Conservation (phyloP, 139 green algal species). For the Chlamydomonas eustigma region DNA sequence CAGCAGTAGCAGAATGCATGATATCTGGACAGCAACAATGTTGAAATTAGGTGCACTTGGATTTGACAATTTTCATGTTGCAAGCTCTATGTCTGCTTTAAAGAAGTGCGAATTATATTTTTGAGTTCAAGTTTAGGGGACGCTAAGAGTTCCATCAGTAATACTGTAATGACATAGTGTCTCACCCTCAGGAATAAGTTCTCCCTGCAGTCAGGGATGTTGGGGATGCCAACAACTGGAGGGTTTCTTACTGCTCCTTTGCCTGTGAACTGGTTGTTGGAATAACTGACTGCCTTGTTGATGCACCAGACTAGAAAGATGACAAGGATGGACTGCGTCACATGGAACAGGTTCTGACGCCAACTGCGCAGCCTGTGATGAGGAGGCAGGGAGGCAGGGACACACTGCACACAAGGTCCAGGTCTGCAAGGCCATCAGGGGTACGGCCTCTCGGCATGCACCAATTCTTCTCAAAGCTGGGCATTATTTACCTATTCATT, state of each 20-base stretch:
- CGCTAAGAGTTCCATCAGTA: too few species aligned
- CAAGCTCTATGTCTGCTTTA: not conserved
- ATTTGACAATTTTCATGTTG: too few species aligned
- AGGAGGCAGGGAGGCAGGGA: not conserved
- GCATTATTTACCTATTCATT: not conserved
- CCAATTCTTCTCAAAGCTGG: not conserved
- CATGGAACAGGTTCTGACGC: slow-evolving; percentile 5
- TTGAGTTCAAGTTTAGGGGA: too few species aligned
- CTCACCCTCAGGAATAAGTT: slow-evolving; percentile 16
- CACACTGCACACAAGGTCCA: not conserved
- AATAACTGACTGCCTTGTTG: slow-evolving; percentile 12
- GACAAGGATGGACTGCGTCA: not conserved
- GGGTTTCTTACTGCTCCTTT: not conserved
- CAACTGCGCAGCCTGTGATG: not conserved
- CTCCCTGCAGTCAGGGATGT: slow-evolving; percentile 5
- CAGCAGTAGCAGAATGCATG: too few species aligned
- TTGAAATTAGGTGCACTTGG: too few species aligned
- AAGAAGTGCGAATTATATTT: not conserved
- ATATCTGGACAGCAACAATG: too few species aligned
- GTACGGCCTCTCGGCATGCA: not conserved
- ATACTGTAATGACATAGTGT: too few species aligned
- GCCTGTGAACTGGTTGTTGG: slow-evolving; percentile 11
- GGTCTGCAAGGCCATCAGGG: not conserved
- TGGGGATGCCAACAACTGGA: not conserved
- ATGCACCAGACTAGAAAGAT: slow-evolving; percentile 11